Conservation (phyloP, 768 basidiomycete genomes). For the Termitomyces heimii region DNA sequence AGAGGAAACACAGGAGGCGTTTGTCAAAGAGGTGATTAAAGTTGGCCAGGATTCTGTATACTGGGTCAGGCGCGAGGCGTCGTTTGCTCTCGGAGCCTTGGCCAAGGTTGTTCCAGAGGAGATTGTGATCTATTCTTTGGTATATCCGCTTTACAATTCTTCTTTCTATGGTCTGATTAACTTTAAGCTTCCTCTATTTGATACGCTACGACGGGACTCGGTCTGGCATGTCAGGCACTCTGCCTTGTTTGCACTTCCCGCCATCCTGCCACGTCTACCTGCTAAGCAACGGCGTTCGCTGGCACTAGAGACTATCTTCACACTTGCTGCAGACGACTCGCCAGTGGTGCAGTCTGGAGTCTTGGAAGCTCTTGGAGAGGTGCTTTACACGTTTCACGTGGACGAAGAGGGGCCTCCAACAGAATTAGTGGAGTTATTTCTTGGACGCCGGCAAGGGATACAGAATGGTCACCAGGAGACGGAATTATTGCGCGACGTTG, state of each 20-base stretch:
- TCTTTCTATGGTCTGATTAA: background rate
- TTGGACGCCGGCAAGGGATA: conserved; percentile 48
- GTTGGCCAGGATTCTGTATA: conserved; percentile 60
- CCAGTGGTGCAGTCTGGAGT: conserved; percentile 71
- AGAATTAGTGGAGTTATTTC: conserved; percentile 70
- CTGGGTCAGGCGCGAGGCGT: conserved; percentile 82
- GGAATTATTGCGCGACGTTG: conserved; percentile 54
- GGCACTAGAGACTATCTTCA: conserved; percentile 58
- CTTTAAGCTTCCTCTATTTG: conserved; percentile 73
- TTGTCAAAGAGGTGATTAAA: conserved; percentile 71
- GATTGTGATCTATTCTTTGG: conserved; percentile 58
- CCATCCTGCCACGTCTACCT: conserved; percentile 63
- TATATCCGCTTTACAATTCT: conserved; percentile 23
- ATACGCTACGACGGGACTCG: conserved; percentile 59
- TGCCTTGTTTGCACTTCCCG: conserved; percentile 79
- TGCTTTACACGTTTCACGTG: conserved; percentile 75
- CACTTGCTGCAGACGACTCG: conserved; percentile 59
- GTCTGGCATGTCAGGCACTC: conserved; percentile 86
- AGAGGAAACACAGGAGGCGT: conserved; percentile 51
- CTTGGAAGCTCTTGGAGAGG: conserved; percentile 85
- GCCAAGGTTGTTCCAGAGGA: conserved; percentile 84
- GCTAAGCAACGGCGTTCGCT: conserved; percentile 51
- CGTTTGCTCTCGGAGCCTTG: conserved; percentile 82
- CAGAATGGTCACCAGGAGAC: conserved; percentile 29
- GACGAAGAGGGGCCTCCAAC: conserved; percentile 63